Percentiles rank a stretch among this genome's conserved stretches.
phyloP scores from a whole-genome alignment of 164 flowering plant species.

The Tinospora cordifolia region DNA sequence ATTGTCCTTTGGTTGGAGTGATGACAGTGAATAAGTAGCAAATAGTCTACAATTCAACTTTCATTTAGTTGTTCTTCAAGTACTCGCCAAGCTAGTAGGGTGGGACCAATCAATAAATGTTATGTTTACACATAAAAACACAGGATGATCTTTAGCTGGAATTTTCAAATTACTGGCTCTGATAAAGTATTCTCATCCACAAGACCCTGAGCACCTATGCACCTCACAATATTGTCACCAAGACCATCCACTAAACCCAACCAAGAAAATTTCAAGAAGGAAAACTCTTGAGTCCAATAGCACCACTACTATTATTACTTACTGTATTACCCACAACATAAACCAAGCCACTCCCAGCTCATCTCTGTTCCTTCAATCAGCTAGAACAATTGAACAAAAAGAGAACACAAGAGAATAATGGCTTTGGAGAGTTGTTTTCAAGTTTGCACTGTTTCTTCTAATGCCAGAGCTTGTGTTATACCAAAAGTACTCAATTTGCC shows the following conservation, averaged over 20 bases:
- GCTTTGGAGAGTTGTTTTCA: conserved; percentile 37
- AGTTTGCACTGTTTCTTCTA: conserved; percentile 33
- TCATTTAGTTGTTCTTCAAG: too few relatives aligned
- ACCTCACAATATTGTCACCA: conserved; percentile 22
- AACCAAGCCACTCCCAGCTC: conserved; percentile 3
- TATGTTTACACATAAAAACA: not conserved
- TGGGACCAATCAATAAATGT: conserved; percentile 2
- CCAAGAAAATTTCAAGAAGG: not conserved
- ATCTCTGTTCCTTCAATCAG: not conserved
- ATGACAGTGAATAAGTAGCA: too few relatives aligned
- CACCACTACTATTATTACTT: not conserved
- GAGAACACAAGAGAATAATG: conserved; percentile 22
- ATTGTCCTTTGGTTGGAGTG: too few relatives aligned
- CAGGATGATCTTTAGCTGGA: not conserved
- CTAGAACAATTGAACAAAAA: not conserved
- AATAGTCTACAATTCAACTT: too few relatives aligned
- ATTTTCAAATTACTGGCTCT: not conserved
- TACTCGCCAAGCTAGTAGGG: not conserved
- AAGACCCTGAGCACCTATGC: conserved; percentile 10
- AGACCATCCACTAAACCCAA: conserved; percentile 21
- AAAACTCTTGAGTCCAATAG: not conserved
- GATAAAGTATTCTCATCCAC: conserved; percentile 20
- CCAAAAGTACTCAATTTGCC: conserved; percentile 33
- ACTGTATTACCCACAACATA: conserved; percentile 2
- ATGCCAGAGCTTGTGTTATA: conserved; percentile 24